phyloP scores from a whole-genome alignment of 2,329 filamentous ascomycete species.

The Bipolaris bicolor region DNA sequence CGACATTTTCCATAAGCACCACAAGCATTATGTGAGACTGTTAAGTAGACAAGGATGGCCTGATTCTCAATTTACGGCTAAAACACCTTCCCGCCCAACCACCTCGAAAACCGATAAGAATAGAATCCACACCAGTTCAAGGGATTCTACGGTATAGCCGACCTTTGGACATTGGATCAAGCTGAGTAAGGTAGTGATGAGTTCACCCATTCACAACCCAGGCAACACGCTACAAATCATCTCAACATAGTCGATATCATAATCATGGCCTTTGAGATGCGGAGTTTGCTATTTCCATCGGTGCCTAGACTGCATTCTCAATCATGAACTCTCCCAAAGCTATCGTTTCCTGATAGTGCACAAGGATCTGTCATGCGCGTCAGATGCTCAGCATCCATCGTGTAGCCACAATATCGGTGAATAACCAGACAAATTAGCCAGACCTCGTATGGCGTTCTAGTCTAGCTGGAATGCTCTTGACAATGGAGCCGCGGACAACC shows the following conservation, averaged over 20 bases:
- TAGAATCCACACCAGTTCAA: slow-evolving; percentile 21
- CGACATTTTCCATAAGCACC: neutral
- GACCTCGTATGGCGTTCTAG: slow-evolving; percentile 17
- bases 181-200: neutral
- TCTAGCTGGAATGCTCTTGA: slow-evolving; percentile 8
- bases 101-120: slow-evolving; percentile 26
- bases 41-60: slow-evolving; percentile 18
- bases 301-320: neutral
- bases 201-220: neutral
- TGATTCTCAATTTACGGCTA: slow-evolving; percentile 37
- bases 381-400: neutral
- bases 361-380: neutral
- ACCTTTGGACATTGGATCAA: neutral
- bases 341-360: neutral
- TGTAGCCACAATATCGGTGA: slow-evolving; percentile 17
- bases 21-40: neutral
- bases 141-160: slow-evolving; percentile 13
- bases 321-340: neutral
- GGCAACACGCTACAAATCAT: neutral
- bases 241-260: neutral
- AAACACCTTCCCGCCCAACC: slow-evolving; percentile 22
- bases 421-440: slow-evolving; percentile 15
- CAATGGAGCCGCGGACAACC: slow-evolving; percentile 6
- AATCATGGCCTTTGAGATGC: neutral
- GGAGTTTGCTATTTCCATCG: neutral